phyloP scores from a whole-genome alignment of 1,139 yeast genomes.

The Suhomyces kunorum region DNA sequence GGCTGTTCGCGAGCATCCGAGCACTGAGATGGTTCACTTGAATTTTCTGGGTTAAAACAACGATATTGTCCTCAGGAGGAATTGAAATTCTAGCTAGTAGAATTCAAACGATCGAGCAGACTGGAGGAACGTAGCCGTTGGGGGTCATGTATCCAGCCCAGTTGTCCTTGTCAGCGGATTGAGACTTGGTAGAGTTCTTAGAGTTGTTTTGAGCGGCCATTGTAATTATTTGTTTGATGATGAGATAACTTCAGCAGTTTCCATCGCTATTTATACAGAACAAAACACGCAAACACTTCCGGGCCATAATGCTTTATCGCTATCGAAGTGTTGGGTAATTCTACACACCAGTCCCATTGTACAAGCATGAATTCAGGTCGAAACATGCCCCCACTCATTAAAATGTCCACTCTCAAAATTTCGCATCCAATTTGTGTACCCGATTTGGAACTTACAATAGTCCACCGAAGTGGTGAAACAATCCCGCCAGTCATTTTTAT shows the following conservation, averaged over 20 bases:
- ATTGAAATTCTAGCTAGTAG: background rate
- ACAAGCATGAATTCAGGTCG: too few relatives aligned
- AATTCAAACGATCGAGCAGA: slow-evolving; percentile 8
- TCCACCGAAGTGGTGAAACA: too few relatives aligned
- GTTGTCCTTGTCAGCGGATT: slow-evolving; percentile 12
- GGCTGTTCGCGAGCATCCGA: too few relatives aligned
- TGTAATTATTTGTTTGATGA: slow-evolving; percentile 2
- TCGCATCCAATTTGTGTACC: background rate
- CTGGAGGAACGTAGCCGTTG: slow-evolving; percentile 3
- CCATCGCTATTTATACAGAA: background rate
- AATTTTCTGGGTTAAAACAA: too few relatives aligned
- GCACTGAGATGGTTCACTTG: background rate
- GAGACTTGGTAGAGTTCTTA: slow-evolving; percentile 7
- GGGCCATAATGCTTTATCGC: too few relatives aligned
- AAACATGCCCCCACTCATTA: too few relatives aligned
- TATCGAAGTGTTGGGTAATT: too few relatives aligned
- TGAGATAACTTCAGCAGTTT: background rate
- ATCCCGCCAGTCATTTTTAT: too few relatives aligned
- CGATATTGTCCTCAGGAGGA: too few relatives aligned
- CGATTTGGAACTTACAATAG: background rate
- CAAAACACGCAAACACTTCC: too few relatives aligned
- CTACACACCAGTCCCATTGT: too few relatives aligned
- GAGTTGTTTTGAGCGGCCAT: slow-evolving; percentile 13
- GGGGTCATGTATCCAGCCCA: slow-evolving; percentile 3
- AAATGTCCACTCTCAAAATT: too few relatives aligned